These are phyloP conservation scores for Candida mesenterica DNA, from an alignment of 1,139 yeast species.

Conservation along the genomic window DNA sequence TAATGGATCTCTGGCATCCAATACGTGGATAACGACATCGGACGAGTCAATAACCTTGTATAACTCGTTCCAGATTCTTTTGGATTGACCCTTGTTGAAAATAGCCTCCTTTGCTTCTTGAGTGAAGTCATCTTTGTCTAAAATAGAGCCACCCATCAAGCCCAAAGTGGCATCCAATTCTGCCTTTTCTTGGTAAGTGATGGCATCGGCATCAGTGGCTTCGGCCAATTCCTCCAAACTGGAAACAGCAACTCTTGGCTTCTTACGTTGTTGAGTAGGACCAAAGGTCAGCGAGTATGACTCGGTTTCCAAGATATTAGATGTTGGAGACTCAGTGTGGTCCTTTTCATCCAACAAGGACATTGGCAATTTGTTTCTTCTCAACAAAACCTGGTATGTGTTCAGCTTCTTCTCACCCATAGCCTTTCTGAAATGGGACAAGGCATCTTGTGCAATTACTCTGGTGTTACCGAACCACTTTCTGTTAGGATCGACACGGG, in stretches of 20 bases:
- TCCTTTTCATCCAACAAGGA: slow-evolving; percentile 87
- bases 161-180: slow-evolving; percentile 77
- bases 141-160: slow-evolving; percentile 66
- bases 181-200: slow-evolving; percentile 65
- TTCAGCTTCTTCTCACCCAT: slow-evolving; percentile 85
- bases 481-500: slow-evolving; percentile 93
- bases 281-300: slow-evolving; percentile 82
- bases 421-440: slow-evolving; percentile 91
- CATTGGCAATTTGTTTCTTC: slow-evolving; percentile 94
- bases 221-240: slow-evolving; percentile 80
- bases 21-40: slow-evolving; percentile 92
- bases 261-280: slow-evolving; percentile 91
- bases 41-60: slow-evolving; percentile 97
- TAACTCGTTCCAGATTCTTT: slow-evolving; percentile 97
- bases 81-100: slow-evolving; percentile 95
- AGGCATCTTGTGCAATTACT: slow-evolving; percentile 95
- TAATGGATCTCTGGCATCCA: slow-evolving; percentile 96
- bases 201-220: slow-evolving; percentile 56
- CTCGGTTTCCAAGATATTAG: slow-evolving; percentile 85
- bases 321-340: slow-evolving; percentile 68
- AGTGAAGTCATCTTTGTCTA: slow-evolving; percentile 76
- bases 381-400: slow-evolving; percentile 81
- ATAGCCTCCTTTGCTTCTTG: slow-evolving; percentile 93
- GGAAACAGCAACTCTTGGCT: slow-evolving; percentile 77
- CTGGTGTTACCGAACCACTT: slow-evolving; percentile 98